Evolutionary conservation across 2,329 filamentous ascomycete genomes (phyloP).

Genomic region (Ophiostoma perfectum): DNA sequence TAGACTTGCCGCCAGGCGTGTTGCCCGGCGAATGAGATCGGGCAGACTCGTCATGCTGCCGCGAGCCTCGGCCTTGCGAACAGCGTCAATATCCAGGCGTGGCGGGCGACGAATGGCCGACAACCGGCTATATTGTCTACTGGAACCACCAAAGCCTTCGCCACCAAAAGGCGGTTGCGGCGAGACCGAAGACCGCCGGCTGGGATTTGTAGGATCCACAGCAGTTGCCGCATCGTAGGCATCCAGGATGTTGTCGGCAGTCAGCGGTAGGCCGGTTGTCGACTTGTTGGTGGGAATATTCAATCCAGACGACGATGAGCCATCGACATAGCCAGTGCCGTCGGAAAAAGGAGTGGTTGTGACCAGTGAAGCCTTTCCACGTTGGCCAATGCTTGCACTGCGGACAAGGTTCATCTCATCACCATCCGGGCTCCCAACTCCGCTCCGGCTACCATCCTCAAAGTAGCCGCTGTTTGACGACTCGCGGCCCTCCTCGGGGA

Average conservation of each 20-base stretch:
- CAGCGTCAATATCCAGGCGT: conserved; percentile 73
- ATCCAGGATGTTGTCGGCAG: conserved; percentile 45
- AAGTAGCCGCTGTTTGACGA: conserved; percentile 45
- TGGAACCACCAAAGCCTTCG: neutral
- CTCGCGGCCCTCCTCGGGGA: conserved; percentile 41
- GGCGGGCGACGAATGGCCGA: conserved; percentile 62
- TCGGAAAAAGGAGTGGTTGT: conserved; percentile 26
- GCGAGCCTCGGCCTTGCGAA: conserved; percentile 72
- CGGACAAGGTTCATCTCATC: conserved; percentile 56
- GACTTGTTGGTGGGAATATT: conserved; percentile 31
- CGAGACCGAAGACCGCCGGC: conserved; percentile 26
- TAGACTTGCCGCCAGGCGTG: conserved; percentile 77
- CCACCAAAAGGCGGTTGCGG: conserved; percentile 29
- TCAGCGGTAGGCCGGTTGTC: conserved; percentile 32
- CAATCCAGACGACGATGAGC: neutral
- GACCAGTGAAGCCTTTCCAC: conserved; percentile 53
- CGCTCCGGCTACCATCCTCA: conserved; percentile 33
- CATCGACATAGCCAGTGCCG: neutral
- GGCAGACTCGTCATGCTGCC: conserved; percentile 88
- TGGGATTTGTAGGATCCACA: conserved; percentile 37
- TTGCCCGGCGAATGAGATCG: conserved; percentile 84
- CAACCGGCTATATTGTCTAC: conserved; percentile 41
- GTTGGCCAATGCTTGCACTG: conserved; percentile 57
- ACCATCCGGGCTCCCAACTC: conserved; percentile 34
- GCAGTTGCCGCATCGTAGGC: conserved; percentile 48